These are phyloP conservation scores for Neurospora sp. DNA, from an alignment of 495 filamentous ascomycete genomes.

Conservation along the genomic window DNA sequence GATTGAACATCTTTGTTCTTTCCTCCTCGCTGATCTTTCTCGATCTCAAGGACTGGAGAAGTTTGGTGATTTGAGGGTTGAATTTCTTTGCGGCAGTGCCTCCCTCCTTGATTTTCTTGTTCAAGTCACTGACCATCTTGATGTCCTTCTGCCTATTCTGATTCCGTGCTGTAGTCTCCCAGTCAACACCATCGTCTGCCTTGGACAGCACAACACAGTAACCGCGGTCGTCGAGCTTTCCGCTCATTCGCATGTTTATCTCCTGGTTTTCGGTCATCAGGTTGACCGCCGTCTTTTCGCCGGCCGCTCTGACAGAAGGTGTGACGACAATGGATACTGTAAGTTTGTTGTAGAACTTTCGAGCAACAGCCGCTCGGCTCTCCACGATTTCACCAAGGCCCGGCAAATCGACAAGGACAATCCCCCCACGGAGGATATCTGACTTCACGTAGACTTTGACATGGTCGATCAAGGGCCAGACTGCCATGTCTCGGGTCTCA, in stretches of 20 bases:
- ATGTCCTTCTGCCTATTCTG: background rate
- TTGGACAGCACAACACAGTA: slow-evolving; percentile 19
- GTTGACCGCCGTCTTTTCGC: slow-evolving; percentile 11
- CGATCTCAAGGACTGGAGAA: background rate
- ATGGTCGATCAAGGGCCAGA: slow-evolving; percentile 18
- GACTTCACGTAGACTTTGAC: slow-evolving; percentile 15
- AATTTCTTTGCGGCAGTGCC: background rate
- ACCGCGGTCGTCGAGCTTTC: slow-evolving; percentile 10
- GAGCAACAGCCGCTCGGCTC: slow-evolving; percentile 10
- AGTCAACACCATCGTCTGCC: slow-evolving; percentile 12
- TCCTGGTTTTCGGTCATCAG: slow-evolving; percentile 18
- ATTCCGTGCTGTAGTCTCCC: background rate
- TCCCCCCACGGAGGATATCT: slow-evolving; percentile 11
- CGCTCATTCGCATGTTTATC: slow-evolving; percentile 16
- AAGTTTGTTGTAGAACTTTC: slow-evolving; percentile 9
- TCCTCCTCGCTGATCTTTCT: background rate
- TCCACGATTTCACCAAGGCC: slow-evolving; percentile 15
- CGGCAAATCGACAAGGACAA: slow-evolving; percentile 17
- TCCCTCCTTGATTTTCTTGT: background rate
- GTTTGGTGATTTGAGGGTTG: background rate
- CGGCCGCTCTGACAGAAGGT: slow-evolving; percentile 13
- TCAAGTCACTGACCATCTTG: background rate
- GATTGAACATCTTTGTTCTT: rapidly evolving
- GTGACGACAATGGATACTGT: slow-evolving; percentile 11
- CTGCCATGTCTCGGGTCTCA: background rate